Evolutionary conservation across 305 asterid species (phyloP).

Genomic region (Fraxinus floribunda): DNA sequence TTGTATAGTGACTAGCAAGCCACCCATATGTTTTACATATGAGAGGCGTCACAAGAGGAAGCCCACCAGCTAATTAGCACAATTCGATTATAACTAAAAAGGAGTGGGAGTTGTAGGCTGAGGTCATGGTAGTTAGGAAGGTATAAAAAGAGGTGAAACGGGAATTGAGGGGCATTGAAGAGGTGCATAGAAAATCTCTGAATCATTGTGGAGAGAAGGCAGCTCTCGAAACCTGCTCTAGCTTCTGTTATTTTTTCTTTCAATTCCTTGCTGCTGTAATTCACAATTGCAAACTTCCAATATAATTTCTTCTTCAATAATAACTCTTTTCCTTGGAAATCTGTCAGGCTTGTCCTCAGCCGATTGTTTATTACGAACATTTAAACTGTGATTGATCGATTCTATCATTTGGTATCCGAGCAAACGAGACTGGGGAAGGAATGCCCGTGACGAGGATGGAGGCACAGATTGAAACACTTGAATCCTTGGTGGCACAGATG

Average conservation of each 20-base stretch:
- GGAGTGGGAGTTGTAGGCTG: neutral
- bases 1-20: neutral
- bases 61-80: too few relatives aligned
- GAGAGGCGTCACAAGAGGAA: too few relatives aligned
- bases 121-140: neutral
- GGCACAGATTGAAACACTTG: too few relatives aligned
- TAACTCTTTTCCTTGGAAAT: neutral
- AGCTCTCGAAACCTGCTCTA: neutral
- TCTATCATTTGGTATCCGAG: too few relatives aligned
- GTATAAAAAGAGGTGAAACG: neutral
- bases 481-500: too few relatives aligned
- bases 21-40: too few relatives aligned
- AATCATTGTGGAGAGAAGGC: neutral
- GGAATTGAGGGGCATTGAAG: neutral
- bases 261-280: neutral
- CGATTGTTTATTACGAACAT: too few relatives aligned
- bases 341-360: too few relatives aligned
- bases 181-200: neutral
- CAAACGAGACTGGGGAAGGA: too few relatives aligned
- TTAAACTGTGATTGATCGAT: too few relatives aligned
- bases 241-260: neutral
- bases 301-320: neutral
- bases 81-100: too few relatives aligned
- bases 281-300: neutral
- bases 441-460: too few relatives aligned